phyloP scores from a whole-genome alignment of 352 stramenopile genomes.

The Globisporangium takayamanum region DNA sequence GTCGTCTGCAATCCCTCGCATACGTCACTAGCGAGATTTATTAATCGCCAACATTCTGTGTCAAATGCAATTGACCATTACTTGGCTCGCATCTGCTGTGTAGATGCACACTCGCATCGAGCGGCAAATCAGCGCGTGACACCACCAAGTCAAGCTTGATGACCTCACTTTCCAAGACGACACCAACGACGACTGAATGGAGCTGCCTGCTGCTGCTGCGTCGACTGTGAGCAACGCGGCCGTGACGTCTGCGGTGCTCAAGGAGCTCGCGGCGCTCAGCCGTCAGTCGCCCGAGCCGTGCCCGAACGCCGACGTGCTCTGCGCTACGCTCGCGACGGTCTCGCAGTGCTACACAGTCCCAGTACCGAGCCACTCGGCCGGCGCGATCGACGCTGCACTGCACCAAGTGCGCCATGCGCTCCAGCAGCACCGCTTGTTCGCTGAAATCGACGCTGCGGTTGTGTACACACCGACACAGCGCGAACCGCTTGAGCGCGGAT shows the following conservation, averaged over 20 bases:
- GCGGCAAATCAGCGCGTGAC: not conserved
- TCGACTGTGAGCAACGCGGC: constrained; percentile 6
- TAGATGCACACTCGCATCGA: not conserved
- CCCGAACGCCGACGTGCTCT: constrained; percentile 29
- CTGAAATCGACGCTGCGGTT: constrained; percentile 1
- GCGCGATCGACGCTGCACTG: constrained; percentile 32
- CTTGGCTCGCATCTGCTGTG: not conserved
- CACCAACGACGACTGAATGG: not conserved
- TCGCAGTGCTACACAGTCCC: constrained; percentile 44
- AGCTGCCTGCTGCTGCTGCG: not conserved
- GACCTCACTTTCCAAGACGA: not conserved
- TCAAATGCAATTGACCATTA: not conserved
- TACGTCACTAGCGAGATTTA: not conserved
- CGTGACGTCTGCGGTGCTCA: constrained; percentile 9
- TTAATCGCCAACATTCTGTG: not conserved
- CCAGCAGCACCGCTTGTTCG: constrained; percentile 35
- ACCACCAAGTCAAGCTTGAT: not conserved
- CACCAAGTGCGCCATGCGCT: constrained; percentile 30
- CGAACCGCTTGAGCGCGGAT: constrained; percentile 23
- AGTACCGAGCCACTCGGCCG: constrained; percentile 29
- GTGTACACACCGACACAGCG: constrained; percentile 23
- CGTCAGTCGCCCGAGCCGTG: constrained; percentile 6
- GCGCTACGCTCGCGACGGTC: constrained; percentile 27
- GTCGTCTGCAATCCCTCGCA: not conserved
- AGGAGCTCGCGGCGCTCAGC: constrained; percentile 12